Conservation (phyloP, 2,329 filamentous ascomycete species). For the Microcyclospora pomicola region DNA sequence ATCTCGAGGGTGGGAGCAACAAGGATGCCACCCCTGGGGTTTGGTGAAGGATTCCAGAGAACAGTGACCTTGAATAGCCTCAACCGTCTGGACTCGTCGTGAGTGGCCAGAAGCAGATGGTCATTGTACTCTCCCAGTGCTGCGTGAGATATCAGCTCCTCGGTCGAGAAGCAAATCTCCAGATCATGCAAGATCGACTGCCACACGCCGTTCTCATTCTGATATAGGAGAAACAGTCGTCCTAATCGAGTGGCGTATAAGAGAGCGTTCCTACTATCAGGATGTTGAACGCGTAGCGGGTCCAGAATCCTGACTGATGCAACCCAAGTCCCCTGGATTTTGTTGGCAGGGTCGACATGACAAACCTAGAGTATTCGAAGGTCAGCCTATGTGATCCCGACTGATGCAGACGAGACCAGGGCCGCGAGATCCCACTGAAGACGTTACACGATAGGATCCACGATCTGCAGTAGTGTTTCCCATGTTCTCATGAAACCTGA, state of each 20-base stretch:
- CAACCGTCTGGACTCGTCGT: slow-evolving; percentile 57
- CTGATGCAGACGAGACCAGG: too few species aligned
- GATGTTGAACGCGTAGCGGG: slow-evolving; percentile 55
- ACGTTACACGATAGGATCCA: too few species aligned
- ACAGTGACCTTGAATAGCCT: slow-evolving; percentile 61
- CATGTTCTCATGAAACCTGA: too few species aligned
- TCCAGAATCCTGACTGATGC: slow-evolving; percentile 55
- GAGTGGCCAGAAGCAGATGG: slow-evolving; percentile 50
- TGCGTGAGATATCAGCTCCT: slow-evolving; percentile 69
- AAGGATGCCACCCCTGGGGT: slow-evolving; percentile 16
- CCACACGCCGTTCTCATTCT: slow-evolving; percentile 58
- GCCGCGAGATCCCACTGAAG: too few species aligned
- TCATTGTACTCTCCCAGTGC: slow-evolving; percentile 45
- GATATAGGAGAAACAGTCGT: slow-evolving; percentile 60
- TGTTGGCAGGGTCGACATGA: slow-evolving; percentile 24
- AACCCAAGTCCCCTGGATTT: slow-evolving; percentile 41
- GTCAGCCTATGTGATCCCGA: neutral
- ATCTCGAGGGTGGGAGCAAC: slow-evolving; percentile 19
- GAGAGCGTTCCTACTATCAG: slow-evolving; percentile 57
- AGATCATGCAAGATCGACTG: slow-evolving; percentile 54
- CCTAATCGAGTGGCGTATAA: slow-evolving; percentile 65
- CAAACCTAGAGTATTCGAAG: slow-evolving; percentile 12
- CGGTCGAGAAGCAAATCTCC: slow-evolving; percentile 21
- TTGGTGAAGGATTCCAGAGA: slow-evolving; percentile 49
- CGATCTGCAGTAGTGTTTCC: too few species aligned